A percentile compares a stretch with the other conserved stretches of the same genome.
Conservation (phyloP, 2,329 filamentous ascomycete genomes). For the Cercospora citrullina region DNA sequence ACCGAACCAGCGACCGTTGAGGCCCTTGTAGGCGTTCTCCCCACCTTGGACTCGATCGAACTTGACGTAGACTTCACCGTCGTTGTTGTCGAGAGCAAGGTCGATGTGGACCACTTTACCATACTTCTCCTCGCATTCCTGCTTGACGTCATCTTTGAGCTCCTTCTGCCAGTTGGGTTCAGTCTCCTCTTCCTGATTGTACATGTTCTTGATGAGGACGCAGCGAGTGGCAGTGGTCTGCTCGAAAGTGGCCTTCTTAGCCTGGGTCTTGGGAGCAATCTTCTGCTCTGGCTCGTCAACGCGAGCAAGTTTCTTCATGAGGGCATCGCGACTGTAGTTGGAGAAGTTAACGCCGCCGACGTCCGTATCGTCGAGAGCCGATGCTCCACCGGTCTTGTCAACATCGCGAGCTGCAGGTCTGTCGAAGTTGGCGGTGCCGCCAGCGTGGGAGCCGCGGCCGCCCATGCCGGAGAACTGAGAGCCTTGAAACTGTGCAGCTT, state of each 20-base stretch:
- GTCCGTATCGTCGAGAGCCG: constrained; percentile 94
- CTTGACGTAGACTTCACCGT: constrained; percentile 97
- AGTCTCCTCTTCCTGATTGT: constrained; percentile 86
- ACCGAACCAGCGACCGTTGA: constrained; percentile 96
- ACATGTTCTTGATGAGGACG: constrained; percentile 93
- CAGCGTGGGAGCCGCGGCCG: constrained; percentile 79
- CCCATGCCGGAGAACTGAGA: constrained; percentile 89
- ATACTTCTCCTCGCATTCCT: constrained; percentile 93
- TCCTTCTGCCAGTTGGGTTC: constrained; percentile 83
- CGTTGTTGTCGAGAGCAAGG: constrained; percentile 80
- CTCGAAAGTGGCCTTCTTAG: constrained; percentile 71
- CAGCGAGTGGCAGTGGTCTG: constrained; percentile 92
- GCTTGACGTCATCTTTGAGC: constrained; percentile 87
- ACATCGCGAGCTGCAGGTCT: constrained; percentile 78
- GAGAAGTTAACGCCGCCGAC: constrained; percentile 99
- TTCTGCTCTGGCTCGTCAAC: constrained; percentile 81
- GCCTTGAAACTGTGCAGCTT: constrained; percentile 43
- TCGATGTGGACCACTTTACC: constrained; percentile 93
- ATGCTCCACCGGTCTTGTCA: constrained; percentile 82
- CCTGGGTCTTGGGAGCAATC: constrained; percentile 50
- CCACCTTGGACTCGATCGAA: constrained; percentile 94
- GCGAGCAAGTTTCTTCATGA: constrained; percentile 98
- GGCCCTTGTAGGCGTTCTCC: constrained; percentile 95
- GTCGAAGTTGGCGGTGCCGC: constrained; percentile 76
- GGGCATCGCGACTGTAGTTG: constrained; percentile 96